phyloP scores from a whole-genome alignment of 129 eudicot species.

The Heracleum sosnowskyi region DNA sequence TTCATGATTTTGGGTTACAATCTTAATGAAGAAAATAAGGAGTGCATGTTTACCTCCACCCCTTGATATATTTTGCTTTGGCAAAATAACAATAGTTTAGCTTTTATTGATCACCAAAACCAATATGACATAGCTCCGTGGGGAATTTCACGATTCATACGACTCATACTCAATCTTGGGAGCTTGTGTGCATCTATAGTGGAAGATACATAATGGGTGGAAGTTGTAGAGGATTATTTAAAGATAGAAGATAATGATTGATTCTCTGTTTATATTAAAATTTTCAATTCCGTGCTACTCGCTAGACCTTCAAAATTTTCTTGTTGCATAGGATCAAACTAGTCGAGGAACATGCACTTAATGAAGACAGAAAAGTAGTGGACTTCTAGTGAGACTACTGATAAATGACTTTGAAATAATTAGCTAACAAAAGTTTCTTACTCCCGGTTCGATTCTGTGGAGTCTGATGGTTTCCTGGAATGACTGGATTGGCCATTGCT shows the following conservation, averaged over 20 bases:
- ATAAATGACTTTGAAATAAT: neutral
- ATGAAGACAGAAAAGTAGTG: neutral
- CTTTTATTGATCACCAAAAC: neutral
- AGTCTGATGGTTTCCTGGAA: neutral
- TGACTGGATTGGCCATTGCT: neutral
- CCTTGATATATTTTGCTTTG: neutral
- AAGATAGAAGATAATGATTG: neutral
- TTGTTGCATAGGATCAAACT: slow-evolving; percentile 2
- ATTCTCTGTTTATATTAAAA: neutral
- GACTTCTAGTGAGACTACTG: neutral
- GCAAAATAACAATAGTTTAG: neutral
- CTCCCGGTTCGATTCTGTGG: neutral
- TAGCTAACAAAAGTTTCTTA: neutral
- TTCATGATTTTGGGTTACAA: neutral
- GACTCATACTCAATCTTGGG: neutral
- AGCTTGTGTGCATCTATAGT: neutral
- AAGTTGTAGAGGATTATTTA: neutral
- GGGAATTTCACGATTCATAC: neutral
- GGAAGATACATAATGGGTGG: neutral
- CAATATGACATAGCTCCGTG: neutral
- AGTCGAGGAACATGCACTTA: neutral
- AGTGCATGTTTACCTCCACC: neutral
- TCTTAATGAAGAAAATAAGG: neutral
- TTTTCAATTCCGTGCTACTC: neutral
- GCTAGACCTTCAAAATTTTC: neutral